Base-by-base conservation (phyloP, 208 protist species). In the Crithidia bombi region DNA sequence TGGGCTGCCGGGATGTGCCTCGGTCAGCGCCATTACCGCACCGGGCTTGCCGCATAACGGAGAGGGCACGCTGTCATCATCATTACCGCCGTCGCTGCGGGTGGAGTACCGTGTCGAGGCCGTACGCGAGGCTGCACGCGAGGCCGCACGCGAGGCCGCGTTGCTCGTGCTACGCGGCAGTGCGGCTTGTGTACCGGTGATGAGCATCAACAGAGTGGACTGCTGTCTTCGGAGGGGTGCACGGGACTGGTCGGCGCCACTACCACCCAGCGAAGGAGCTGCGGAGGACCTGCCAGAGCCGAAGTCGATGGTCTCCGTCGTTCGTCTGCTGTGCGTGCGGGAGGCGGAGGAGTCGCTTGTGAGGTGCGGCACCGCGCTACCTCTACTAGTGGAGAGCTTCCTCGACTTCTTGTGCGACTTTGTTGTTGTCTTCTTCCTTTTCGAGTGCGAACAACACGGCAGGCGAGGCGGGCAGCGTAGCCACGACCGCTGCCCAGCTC, bases 131-230 rank as follows among this genome's bases (percentile, higher is more conserved):
- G 33, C n/a, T 6, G 54, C n/a, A 19, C 1, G 38, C 17, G 50
- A 25, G 6, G 10, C 9, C n/a, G n/a, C 35, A 23, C 54, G 54
- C 4, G 54, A 35, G 3, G 33, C n/a, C 15, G 54, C n/a, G 5
- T 46, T 38, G 14, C 21, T 35, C 9, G 23, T 28, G 46, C 9
- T 15, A 14, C 55, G 33, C 33, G 12, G 35, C 54, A 15, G 54
- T 11, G 46, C 44, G 41, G 39, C 28, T 0, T 39, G 23, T 14
- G n/a, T 49, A 41, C 56, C 56, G 33, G 49, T 66, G 44, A 77
- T 77, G 23, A 77, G 54, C 3, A 64, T 70, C 23, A 77, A 64
- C 49, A 77, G 46, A 54, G 26, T 77, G 5, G 71, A 77, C 17
- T 51, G 52, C 26, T 69, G 61, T 39, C 43, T 61, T 0, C 46